Base-by-base conservation (phyloP, 768 basidiomycete species). In the Termitomyces sp. region DNA sequence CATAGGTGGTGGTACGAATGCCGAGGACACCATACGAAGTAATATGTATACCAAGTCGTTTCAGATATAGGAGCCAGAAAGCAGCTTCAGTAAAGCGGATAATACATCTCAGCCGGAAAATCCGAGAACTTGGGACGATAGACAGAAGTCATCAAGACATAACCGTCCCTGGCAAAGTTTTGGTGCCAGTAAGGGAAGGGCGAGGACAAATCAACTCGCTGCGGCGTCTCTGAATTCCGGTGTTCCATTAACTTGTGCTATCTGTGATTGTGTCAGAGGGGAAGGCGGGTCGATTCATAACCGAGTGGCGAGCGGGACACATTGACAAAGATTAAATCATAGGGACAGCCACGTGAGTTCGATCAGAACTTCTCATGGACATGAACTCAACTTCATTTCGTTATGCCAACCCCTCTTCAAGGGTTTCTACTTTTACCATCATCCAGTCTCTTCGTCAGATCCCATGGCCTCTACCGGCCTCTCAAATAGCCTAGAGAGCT, bases 301-400 rank as follows among this genome's bases (percentile, higher is more conserved):
- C 48, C 48, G 48, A 49, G 22, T 34, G 42, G 47, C 46, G 28
- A 7, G 28, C n/a, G 21, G 45, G 34, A 48, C 21, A 22, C 17
- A 21, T 12, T 42, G 35, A 37, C 14, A 14, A 35, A n/a, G n/a
- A 37, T 14, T 17, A 5, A 7, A 5, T 17, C 35, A 43, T 17
- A 19, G 28, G 45, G 60, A 59, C 45, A n/a, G 28, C 42, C 70
- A 72, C 66, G 70, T 67, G 70, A 68, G 58, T 66, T 71, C 65
- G 63, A 71, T 69, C 66, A 69, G 69, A 67, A 60, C 42, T 56
- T 62, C 50, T n/a, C n/a, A n/a, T 26, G 51, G 55, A 60, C 67
- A 66, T 58, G 62, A 64, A 66, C 63, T 59, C 58, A 57, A 34
- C 62, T 67, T 69, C 58, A 45, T 50, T 55, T 52, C 26, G 54